phyloP scores from a whole-genome alignment of 1,284 basidiomycete genomes.

The Bjerkandera adusta region DNA sequence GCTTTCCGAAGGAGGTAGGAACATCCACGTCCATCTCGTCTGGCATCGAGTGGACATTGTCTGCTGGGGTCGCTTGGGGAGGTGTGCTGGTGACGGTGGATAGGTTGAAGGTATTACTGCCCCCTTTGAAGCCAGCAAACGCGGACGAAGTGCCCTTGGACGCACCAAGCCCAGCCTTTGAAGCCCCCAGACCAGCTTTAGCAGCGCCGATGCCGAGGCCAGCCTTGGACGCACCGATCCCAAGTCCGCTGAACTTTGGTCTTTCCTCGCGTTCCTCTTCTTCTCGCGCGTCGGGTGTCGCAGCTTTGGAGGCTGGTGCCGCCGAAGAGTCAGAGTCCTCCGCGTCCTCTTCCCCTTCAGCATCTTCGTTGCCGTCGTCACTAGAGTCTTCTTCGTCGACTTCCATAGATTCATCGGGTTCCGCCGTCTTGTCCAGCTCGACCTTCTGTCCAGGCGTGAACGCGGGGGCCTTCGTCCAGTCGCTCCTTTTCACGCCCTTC shows the following conservation, averaged over 20 bases:
- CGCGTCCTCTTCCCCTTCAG: constrained; percentile 28
- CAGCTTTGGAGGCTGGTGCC: constrained; percentile 44
- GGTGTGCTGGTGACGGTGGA: constrained; percentile 20
- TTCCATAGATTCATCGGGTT: constrained; percentile 39
- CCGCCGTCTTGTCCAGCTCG: constrained; percentile 42
- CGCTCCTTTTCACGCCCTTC: constrained; percentile 38
- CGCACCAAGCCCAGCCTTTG: constrained; percentile 36
- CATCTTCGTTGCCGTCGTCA: constrained; percentile 27
- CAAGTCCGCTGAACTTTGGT: constrained; percentile 51
- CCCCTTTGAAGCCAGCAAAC: constrained; percentile 37
- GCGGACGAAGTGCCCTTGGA: constrained; percentile 19
- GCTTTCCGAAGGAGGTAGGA: constrained; percentile 44
- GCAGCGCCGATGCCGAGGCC: constrained; percentile 18
- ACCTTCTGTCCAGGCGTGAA: constrained; percentile 66
- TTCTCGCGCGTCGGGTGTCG: constrained; percentile 50
- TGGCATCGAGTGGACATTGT: constrained; percentile 39
- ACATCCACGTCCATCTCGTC: constrained; percentile 24
- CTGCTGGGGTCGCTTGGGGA: constrained; percentile 30
- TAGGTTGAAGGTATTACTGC: constrained; percentile 41
- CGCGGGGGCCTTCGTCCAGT: constrained; percentile 78
- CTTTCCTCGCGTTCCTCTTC: constrained; percentile 41
- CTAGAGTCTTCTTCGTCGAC: constrained; percentile 37
- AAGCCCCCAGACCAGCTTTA: constrained; percentile 34
- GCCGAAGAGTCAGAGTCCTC: constrained; percentile 38
- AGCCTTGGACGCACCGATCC: constrained; percentile 32